phyloP scores from a whole-genome alignment of 2,329 filamentous ascomycete genomes.

The Penicillium sp. region DNA sequence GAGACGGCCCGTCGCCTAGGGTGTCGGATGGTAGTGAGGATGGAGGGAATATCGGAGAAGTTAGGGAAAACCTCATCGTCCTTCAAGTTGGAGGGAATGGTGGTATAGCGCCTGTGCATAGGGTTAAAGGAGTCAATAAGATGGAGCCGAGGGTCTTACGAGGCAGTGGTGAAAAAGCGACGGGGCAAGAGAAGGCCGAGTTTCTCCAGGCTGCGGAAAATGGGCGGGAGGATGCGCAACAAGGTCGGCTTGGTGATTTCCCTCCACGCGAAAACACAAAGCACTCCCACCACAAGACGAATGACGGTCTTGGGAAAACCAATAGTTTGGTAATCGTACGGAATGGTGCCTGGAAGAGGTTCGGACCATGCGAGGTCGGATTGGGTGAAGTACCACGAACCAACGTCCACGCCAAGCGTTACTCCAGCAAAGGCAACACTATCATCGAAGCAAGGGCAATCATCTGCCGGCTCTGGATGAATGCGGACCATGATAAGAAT shows the following conservation, averaged over 20 bases:
- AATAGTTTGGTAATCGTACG: constrained; percentile 64
- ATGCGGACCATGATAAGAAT: constrained; percentile 78
- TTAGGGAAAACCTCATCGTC: constrained; percentile 87
- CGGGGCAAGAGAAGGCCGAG: constrained; percentile 77
- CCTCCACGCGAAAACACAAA: constrained; percentile 85
- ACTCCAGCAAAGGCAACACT: constrained; percentile 91
- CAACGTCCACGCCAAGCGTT: constrained; percentile 77
- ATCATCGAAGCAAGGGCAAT: constrained; percentile 96
- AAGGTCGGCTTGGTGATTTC: constrained; percentile 83
- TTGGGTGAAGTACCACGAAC: constrained; percentile 75
- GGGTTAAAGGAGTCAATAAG: constrained; percentile 3
- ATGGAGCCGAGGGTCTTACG: constrained; percentile 45
- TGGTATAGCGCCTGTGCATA: constrained; percentile 66
- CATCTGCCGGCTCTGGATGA: constrained; percentile 92
- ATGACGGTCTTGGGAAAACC: constrained; percentile 63
- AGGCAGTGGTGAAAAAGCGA: constrained; percentile 86
- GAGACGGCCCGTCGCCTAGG: constrained; percentile 78
- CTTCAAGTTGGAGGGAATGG: constrained; percentile 69
- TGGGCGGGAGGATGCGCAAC: constrained; percentile 72
- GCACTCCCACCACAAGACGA: constrained; percentile 74
- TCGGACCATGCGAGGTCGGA: constrained; percentile 53
- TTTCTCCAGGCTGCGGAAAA: constrained; percentile 83
- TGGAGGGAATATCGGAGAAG: constrained; percentile 79
- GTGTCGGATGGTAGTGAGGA: constrained; percentile 78
- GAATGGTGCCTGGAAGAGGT: constrained; percentile 58